These are phyloP conservation scores for Penicillium riverlandense DNA, from an alignment of 495 filamentous ascomycete genomes.

Conservation along the genomic window DNA sequence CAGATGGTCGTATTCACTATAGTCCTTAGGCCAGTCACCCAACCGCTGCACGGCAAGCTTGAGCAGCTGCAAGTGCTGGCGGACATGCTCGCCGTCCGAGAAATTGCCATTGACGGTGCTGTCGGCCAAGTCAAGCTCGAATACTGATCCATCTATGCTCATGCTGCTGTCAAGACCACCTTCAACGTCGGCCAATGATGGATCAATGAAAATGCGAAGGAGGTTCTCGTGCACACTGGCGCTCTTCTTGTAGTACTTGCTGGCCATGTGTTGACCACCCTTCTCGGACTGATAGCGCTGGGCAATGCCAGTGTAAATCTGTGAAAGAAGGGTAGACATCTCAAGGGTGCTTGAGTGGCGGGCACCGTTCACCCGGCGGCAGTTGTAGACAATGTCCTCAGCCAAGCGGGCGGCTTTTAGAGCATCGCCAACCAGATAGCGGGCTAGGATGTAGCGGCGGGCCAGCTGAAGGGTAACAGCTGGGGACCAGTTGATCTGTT, in stretches of 20 bases:
- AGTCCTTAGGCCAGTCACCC: conserved; percentile 36
- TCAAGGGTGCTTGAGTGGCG: not conserved
- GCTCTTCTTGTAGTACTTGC: conserved; percentile 34
- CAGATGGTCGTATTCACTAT: conserved; percentile 20
- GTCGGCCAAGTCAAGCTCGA: conserved; percentile 6
- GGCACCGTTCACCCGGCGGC: conserved; percentile 1
- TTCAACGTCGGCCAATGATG: conserved; percentile 21
- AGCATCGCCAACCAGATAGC: conserved; percentile 25
- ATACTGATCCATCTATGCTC: conserved; percentile 8
- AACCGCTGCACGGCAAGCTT: conserved; percentile 33
- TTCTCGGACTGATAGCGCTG: conserved; percentile 24
- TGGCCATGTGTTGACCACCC: conserved; percentile 24
- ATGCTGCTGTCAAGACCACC: conserved; percentile 13
- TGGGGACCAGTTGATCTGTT: not conserved
- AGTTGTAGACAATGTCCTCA: conserved; percentile 38
- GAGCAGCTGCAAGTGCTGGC: conserved; percentile 29
- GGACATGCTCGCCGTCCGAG: conserved; percentile 24
- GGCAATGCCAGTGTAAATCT: conserved; percentile 7
- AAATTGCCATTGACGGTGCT: not conserved
- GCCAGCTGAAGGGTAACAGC: conserved; percentile 27
- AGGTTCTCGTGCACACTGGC: conserved; percentile 31
- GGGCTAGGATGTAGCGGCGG: conserved; percentile 30
- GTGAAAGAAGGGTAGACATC: not conserved
- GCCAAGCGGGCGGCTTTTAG: conserved; percentile 27
- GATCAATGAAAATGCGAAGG: conserved; percentile 27